phyloP scores from a whole-genome alignment of 192 early-diverging fungal genomes.

The Backusella tuberculispora region DNA sequence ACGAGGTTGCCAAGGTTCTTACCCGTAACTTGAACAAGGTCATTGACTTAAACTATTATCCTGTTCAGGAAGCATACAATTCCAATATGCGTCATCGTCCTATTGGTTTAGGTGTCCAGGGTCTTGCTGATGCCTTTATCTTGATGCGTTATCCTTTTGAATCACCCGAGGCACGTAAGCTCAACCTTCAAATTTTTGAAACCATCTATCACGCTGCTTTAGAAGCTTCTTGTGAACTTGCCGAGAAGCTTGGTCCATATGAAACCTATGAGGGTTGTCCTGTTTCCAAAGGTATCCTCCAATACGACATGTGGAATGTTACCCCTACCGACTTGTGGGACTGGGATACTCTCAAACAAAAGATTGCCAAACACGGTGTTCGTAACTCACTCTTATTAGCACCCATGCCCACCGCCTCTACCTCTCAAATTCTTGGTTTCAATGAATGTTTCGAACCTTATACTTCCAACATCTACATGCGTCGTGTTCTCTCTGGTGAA shows the following conservation, averaged over 20 bases:
- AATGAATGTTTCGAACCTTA: slow-evolving; percentile 98
- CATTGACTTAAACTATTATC: slow-evolving; percentile 97
- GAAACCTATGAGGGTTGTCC: slow-evolving; percentile 89
- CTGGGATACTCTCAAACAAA: slow-evolving; percentile 84
- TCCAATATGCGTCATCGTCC: slow-evolving; percentile 97
- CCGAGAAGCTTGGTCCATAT: slow-evolving; percentile 79
- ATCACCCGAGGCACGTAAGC: slow-evolving; percentile 73
- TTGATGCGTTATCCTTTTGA: slow-evolving; percentile 96
- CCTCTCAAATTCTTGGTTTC: slow-evolving; percentile 97
- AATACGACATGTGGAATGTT: slow-evolving; percentile 94
- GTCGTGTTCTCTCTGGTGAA: slow-evolving; percentile 94
- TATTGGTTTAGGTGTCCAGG: slow-evolving; percentile 96
- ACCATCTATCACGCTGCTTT: slow-evolving; percentile 95
- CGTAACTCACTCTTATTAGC: slow-evolving; percentile 94
- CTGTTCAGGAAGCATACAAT: slow-evolving; percentile 80
- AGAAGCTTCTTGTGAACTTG: slow-evolving; percentile 91
- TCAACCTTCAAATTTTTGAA: slow-evolving; percentile 94
- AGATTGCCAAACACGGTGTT: slow-evolving; percentile 84
- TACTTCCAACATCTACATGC: slow-evolving; percentile 93
- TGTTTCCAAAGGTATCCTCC: slow-evolving; percentile 85
- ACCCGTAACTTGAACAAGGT: slow-evolving; percentile 95
- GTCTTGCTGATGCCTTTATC: slow-evolving; percentile 97
- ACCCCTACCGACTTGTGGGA: slow-evolving; percentile 85
- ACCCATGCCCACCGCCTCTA: slow-evolving; percentile 98
- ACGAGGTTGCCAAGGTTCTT: slow-evolving; percentile 82